Evolutionary conservation across 495 filamentous ascomycete species (phyloP).

Genomic region (Talaromyces liani): DNA sequence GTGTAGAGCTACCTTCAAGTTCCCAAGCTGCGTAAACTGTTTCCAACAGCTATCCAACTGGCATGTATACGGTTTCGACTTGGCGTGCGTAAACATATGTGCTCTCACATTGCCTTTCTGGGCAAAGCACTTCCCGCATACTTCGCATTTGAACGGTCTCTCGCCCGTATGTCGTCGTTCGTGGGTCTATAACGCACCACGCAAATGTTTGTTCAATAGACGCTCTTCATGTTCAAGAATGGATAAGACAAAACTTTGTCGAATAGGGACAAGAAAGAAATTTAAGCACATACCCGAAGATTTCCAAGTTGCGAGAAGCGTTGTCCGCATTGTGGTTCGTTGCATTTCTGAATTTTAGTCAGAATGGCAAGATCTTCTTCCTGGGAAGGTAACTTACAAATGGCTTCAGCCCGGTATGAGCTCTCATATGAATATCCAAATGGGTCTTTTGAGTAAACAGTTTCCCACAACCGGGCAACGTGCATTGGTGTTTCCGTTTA

Average conservation of each 20-base stretch:
- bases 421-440: constrained; percentile 81
- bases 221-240: background rate
- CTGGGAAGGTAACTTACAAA: constrained; percentile 56
- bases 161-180: constrained; percentile 81
- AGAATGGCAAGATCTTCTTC: constrained; percentile 6
- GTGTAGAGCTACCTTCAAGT: constrained; percentile 61
- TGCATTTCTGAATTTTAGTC: constrained; percentile 50
- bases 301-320: constrained; percentile 86
- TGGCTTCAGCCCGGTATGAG: constrained; percentile 86
- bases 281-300: constrained; percentile 55
- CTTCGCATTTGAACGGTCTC: constrained; percentile 75
- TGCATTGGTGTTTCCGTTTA: constrained; percentile 61
- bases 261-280: background rate
- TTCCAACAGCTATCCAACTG: constrained; percentile 75
- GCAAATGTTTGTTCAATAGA: constrained; percentile 6
- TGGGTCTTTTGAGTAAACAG: constrained; percentile 89
- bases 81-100: constrained; percentile 74
- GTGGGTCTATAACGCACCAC: constrained; percentile 54
- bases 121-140: constrained; percentile 75
- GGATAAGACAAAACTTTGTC: background rate
- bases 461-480: constrained; percentile 68
- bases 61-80: constrained; percentile 73
- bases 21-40: constrained; percentile 81
- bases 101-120: constrained; percentile 83
- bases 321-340: constrained; percentile 66